A percentile compares a stretch with the other conserved stretches of the same genome.
phyloP scores from a whole-genome alignment of 2,329 filamentous ascomycete genomes.

The Penicillium frequentans region DNA sequence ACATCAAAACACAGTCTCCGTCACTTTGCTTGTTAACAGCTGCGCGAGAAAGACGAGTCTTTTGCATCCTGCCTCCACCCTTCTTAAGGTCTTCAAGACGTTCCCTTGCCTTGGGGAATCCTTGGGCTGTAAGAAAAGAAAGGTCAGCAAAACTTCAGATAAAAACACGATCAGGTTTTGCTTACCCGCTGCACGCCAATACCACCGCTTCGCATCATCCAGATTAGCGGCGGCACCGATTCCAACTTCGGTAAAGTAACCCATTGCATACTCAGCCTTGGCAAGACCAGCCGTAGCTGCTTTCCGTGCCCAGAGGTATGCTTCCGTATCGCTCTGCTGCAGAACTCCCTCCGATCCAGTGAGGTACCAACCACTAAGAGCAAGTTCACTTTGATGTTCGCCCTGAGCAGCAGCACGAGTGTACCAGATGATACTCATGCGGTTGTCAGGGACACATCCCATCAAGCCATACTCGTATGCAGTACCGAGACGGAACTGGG shows the following conservation, averaged over 20 bases:
- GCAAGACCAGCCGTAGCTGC: conserved; percentile 82
- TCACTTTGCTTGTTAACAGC: conserved; percentile 84
- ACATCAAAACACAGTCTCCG: conserved; percentile 68
- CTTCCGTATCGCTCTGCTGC: conserved; percentile 90
- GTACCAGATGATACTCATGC: conserved; percentile 91
- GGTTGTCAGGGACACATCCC: conserved; percentile 77
- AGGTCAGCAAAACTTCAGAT: not conserved
- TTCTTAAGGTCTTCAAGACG: conserved; percentile 88
- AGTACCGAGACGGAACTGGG: conserved; percentile 83
- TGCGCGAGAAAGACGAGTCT: conserved; percentile 76
- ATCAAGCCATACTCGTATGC: conserved; percentile 87
- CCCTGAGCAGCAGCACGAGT: conserved; percentile 85
- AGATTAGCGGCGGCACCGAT: conserved; percentile 84
- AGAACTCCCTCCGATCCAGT: conserved; percentile 87
- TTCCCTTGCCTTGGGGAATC: conserved; percentile 90
- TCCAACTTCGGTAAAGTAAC: conserved; percentile 93
- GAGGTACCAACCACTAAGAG: conserved; percentile 88
- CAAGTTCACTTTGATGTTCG: conserved; percentile 88
- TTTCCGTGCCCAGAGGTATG: conserved; percentile 95
- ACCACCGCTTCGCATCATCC: conserved; percentile 97
- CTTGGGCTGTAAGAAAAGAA: conserved; percentile 66
- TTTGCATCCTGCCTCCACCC: conserved; percentile 69
- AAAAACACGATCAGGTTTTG: conserved; percentile 25
- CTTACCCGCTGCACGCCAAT: conserved; percentile 94
- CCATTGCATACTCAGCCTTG: conserved; percentile 98